Evolutionary conservation across 179 eudicot genomes (phyloP).

Genomic region (Vitellaria paradoxa): DNA sequence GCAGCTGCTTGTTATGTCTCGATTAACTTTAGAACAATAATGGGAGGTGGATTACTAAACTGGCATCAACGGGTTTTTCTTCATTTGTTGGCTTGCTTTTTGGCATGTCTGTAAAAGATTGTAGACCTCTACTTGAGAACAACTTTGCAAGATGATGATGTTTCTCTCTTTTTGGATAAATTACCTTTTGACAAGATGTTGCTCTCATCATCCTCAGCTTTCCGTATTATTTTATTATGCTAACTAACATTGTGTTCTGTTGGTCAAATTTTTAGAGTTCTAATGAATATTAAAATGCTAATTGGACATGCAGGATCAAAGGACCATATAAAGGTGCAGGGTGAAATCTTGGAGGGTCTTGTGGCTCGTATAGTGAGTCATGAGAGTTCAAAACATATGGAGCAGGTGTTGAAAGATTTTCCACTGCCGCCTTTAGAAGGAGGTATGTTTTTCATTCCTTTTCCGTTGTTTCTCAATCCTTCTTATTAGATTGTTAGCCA

Average conservation of each 20-base stretch:
- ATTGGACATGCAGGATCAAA: slow-evolving; percentile 57
- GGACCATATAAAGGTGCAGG: slow-evolving; percentile 80
- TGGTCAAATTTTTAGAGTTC: background rate
- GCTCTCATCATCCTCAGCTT: background rate
- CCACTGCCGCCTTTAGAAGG: slow-evolving; percentile 50
- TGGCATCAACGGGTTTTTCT: background rate
- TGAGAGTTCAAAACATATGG: slow-evolving; percentile 76
- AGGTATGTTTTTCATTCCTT: slow-evolving; percentile 41
- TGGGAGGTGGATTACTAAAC: background rate
- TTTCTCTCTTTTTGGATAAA: background rate
- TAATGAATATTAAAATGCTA: slow-evolving; percentile 2
- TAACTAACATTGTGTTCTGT: background rate
- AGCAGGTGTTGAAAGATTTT: slow-evolving; percentile 63
- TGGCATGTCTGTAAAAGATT: background rate
- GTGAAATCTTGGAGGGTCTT: slow-evolving; percentile 98
- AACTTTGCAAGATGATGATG: background rate
- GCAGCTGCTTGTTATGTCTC: background rate
- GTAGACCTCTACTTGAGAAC: background rate
- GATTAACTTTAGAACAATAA: background rate
- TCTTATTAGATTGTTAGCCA: background rate
- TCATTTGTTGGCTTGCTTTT: background rate
- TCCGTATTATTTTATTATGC: background rate
- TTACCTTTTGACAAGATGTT: background rate
- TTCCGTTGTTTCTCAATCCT: background rate
- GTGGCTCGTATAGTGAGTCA: slow-evolving; percentile 93